Conservation (phyloP, 139 green algal genomes). For the Volvox africanus region DNA sequence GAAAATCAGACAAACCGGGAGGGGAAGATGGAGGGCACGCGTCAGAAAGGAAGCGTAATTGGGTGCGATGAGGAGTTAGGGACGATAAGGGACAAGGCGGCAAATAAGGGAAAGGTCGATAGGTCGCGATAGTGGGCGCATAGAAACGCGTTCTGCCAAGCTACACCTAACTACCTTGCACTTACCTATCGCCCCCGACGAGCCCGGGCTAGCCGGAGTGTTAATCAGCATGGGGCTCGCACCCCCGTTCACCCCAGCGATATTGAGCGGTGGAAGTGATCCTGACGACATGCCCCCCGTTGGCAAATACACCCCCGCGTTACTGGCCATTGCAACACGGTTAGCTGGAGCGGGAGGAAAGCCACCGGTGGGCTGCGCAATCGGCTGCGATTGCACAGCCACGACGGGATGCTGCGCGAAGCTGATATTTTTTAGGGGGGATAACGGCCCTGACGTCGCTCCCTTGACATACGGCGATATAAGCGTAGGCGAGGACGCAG, state of each 20-base stretch:
- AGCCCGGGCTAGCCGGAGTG: not conserved
- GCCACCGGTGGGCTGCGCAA: not conserved
- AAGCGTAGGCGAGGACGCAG: slow-evolving; percentile 28
- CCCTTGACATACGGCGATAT: slow-evolving; percentile 34
- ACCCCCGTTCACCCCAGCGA: not conserved
- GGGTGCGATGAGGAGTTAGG: no score
- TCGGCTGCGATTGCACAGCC: not conserved
- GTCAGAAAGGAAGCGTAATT: no score
- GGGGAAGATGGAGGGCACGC: no score
- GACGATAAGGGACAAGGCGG: no score
- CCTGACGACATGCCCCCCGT: not conserved
- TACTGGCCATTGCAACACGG: not conserved
- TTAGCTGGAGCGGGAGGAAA: slow-evolving; percentile 14
- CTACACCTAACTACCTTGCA: not conserved
- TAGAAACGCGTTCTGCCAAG: no score
- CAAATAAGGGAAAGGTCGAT: no score
- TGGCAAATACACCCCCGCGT: not conserved
- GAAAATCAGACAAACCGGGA: no score
- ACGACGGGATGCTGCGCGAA: not conserved
- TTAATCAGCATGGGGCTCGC: not conserved
- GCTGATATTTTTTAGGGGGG: slow-evolving; percentile 27
- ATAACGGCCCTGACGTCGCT: not conserved
- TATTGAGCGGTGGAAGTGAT: slow-evolving; percentile 3
- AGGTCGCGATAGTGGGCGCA: no score
- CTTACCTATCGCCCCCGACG: slow-evolving; percentile 1